phyloP scores from a whole-genome alignment of 2,329 filamentous ascomycete genomes.

The Xylogone sp. region DNA sequence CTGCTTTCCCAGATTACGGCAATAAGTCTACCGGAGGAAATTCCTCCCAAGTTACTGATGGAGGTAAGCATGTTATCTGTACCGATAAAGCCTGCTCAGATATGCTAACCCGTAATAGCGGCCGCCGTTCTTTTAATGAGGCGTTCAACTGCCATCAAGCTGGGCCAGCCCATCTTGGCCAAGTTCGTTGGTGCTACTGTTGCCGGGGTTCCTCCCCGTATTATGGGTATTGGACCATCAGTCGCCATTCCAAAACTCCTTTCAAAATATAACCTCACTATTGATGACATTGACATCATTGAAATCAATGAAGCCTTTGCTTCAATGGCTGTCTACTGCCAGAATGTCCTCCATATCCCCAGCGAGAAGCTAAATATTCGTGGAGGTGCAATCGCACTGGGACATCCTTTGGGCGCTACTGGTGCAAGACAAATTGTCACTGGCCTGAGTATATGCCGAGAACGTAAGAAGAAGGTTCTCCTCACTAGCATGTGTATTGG shows the following conservation, averaged over 20 bases:
- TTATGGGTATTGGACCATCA: slow-evolving; percentile 92
- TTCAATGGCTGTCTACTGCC: slow-evolving; percentile 94
- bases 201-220: slow-evolving; percentile 82
- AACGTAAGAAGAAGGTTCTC: slow-evolving; percentile 84
- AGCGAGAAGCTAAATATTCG: slow-evolving; percentile 80
- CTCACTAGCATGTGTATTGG: slow-evolving; percentile 88
- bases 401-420: slow-evolving; percentile 77
- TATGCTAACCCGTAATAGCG: slow-evolving; percentile 50
- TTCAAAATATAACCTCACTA: slow-evolving; percentile 68
- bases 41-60: slow-evolving; percentile 91
- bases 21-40: slow-evolving; percentile 87
- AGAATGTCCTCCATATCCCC: slow-evolving; percentile 64
- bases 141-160: slow-evolving; percentile 79
- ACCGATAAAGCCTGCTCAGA: too few relatives aligned
- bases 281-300: slow-evolving; percentile 82
- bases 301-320: slow-evolving; percentile 98
- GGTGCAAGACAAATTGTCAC: slow-evolving; percentile 83
- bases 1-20: slow-evolving; percentile 88
- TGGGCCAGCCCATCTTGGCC: slow-evolving; percentile 86
- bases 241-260: slow-evolving; percentile 80
- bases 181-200: slow-evolving; percentile 94
- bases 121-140: slow-evolving; percentile 92
- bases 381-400: slow-evolving; percentile 78
- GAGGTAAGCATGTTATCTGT: slow-evolving; percentile 63
- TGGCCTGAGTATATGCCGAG: slow-evolving; percentile 77